phyloP scores from a whole-genome alignment of 2,329 filamentous ascomycete species.

The Botrytis porri region DNA sequence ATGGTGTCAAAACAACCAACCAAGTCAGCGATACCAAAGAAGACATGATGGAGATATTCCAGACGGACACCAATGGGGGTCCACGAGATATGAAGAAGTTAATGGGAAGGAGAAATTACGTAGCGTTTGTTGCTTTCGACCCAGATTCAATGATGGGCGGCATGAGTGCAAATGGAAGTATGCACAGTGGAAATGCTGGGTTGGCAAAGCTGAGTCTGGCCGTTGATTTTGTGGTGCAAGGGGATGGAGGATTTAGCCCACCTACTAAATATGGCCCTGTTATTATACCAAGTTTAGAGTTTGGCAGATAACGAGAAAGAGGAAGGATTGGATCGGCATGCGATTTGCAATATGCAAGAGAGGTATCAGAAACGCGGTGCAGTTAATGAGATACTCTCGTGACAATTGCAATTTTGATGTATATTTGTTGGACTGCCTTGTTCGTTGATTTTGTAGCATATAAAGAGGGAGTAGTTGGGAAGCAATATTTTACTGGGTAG shows the following conservation, averaged over 20 bases:
- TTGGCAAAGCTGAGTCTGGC: constrained; percentile 76
- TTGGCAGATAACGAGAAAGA: constrained; percentile 52
- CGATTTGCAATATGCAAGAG: not conserved
- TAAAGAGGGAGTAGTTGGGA: constrained; percentile 27
- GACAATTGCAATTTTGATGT: not conserved
- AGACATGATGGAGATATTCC: constrained; percentile 99
- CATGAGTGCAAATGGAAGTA: constrained; percentile 33
- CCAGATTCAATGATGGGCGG: constrained; percentile 57
- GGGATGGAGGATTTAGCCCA: constrained; percentile 73
- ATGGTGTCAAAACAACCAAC: constrained; percentile 76
- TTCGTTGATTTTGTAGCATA: constrained; percentile 20
- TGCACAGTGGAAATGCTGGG: constrained; percentile 41
- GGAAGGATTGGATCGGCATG: not conserved
- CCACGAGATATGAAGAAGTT: constrained; percentile 82
- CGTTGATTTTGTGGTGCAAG: constrained; percentile 95
- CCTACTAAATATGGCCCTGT: constrained; percentile 97
- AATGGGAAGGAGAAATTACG: constrained; percentile 91
- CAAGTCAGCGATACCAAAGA: constrained; percentile 90
- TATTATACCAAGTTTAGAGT: constrained; percentile 83
- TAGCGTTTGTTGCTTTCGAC: constrained; percentile 91
- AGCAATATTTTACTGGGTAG: constrained; percentile 5
- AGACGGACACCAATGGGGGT: constrained; percentile 83
- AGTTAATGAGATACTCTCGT: not conserved
- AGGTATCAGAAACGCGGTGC: not conserved
- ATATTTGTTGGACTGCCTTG: not conserved